phyloP scores from a whole-genome alignment of 2,329 filamentous ascomycete genomes.

The Cordyceps cateniannulata region DNA sequence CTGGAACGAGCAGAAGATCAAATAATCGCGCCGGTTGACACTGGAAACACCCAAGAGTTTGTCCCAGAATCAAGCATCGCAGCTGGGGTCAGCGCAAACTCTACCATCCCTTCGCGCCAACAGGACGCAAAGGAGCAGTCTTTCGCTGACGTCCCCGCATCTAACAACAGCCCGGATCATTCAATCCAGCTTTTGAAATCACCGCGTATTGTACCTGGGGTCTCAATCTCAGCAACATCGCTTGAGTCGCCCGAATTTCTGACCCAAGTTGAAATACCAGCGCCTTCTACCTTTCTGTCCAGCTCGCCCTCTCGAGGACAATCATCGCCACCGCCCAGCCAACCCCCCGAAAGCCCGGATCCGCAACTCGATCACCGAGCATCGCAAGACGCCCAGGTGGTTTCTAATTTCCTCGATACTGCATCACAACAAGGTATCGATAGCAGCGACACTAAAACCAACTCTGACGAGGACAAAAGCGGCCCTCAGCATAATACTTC shows the following conservation, averaged over 20 bases:
- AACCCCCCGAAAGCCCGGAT: not conserved
- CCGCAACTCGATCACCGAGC: not conserved
- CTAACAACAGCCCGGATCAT: not conserved
- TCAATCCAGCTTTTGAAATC: not conserved
- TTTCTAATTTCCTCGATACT: constrained; percentile 15
- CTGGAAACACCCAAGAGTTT: not conserved
- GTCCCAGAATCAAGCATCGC: constrained; percentile 1
- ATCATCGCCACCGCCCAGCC: not conserved
- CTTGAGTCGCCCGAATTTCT: not conserved
- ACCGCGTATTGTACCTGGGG: not conserved
- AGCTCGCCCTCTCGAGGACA: not conserved
- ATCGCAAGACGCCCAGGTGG: constrained; percentile 25
- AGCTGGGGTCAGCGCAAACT: not conserved
- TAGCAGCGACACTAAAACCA: constrained; percentile 14
- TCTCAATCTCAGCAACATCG: not conserved
- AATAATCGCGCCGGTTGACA: not conserved
- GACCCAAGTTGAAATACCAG: not conserved
- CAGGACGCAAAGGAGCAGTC: not conserved
- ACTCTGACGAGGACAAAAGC: too few relatives aligned
- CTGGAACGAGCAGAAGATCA: constrained; percentile 8
- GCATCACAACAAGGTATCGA: constrained; percentile 14
- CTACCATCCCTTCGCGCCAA: constrained; percentile 2
- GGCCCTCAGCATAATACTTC: too few relatives aligned
- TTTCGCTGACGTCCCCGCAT: not conserved
- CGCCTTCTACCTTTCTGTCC: not conserved